Base-by-base conservation (phyloP, 805 yeast species). In the Citeromyces matritensis region DNA sequence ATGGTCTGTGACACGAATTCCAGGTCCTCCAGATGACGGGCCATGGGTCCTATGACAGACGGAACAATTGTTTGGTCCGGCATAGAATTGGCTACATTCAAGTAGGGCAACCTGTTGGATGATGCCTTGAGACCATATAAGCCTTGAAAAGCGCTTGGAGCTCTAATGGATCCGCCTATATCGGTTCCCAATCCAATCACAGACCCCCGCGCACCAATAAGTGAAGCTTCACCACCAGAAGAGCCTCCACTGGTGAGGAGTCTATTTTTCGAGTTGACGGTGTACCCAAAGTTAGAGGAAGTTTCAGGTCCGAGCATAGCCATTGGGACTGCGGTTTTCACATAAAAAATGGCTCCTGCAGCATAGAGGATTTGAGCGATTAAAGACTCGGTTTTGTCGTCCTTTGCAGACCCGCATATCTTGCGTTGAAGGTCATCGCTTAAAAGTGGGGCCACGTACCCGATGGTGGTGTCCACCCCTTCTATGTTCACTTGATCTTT, bases 201-300 rank as follows among this genome's bases (percentile, higher is more conserved):
- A 9, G 77, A 64, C 6, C 73, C 80, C 30, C 64, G 63, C 43
- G 67, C 57, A 1, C 65, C 73, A 26, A 70, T 58, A 31, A 69
- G 44, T 0, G 79, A 65, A 32, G 76, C 75, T 45, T 73, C 81
- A 31, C 82, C 82, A 15, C 76, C 73, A 2, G 78, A 68, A 2
- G 75, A 67, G 9, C 82, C 82, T 33, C 81, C 81, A 2, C 71
- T 60, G 6, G 73, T 60, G 36, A 71, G 54, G 26, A 57, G 49
- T 26, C 69, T 53, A 38, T 73, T 69, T 45, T 52, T 50, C 0
- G 76, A 63, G 41, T 71, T 72, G 37, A 55, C 45, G 3, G 75
- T 61, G 27, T 61, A 50, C 2, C 76, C 77, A 38, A 72, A 51
- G 43, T 61, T 61, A 39, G 69, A 66, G 36, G 51, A 48, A 9